phyloP scores from a whole-genome alignment of 139 green algal species.

The Trebouxia sp. region DNA sequence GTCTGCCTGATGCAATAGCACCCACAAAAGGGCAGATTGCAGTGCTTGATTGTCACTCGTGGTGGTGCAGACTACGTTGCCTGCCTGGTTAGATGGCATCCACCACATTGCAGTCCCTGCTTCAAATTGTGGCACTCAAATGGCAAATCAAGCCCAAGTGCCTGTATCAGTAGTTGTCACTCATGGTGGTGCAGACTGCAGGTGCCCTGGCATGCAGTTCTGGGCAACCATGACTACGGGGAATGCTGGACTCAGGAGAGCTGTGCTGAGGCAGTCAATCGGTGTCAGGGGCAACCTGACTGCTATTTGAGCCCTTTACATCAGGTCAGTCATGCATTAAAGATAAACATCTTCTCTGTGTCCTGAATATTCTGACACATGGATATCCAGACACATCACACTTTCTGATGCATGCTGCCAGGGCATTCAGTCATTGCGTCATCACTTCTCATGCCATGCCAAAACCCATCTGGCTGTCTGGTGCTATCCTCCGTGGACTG shows the following conservation, averaged over 20 bases:
- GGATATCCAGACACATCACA: background rate
- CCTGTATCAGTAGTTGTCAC: background rate
- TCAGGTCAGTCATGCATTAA: background rate
- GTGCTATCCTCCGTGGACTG: too few species aligned
- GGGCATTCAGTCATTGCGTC: background rate
- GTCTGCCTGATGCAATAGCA: too few species aligned
- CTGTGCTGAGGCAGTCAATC: conserved; percentile 17
- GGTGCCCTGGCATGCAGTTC: conserved; percentile 66
- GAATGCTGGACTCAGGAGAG: background rate
- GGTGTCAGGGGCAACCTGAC: background rate
- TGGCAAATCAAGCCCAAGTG: background rate
- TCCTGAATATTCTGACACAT: background rate
- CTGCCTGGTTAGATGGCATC: too few species aligned
- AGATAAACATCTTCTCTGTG: background rate
- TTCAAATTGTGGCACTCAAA: background rate
- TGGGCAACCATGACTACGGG: conserved; percentile 62
- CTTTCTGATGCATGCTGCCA: background rate
- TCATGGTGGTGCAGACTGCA: conserved; percentile 16
- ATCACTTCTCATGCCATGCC: background rate
- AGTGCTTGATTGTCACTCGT: too few species aligned
- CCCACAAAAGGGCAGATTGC: too few species aligned
- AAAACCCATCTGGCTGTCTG: background rate
- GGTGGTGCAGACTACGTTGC: too few species aligned
- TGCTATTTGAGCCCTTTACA: conserved; percentile 15
- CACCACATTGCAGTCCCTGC: background rate